These are phyloP conservation scores for Xylaria sp. DNA, from an alignment of 2,329 filamentous ascomycete species.

Conservation along the genomic window DNA sequence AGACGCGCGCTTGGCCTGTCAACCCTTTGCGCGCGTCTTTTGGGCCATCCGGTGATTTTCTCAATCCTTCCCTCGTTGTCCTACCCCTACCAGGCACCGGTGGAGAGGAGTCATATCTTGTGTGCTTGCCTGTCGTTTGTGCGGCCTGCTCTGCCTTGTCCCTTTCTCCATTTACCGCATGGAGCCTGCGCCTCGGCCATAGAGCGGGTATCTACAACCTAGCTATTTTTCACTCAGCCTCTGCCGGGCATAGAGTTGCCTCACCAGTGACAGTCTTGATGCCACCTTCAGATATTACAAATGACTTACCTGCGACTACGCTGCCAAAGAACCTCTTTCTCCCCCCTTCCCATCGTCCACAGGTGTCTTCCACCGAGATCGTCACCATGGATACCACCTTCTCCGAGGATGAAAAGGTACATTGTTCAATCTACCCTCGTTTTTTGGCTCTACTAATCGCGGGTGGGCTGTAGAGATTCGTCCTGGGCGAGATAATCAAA, in stretches of 20 bases:
- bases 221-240: slow-evolving; percentile 41
- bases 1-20: slow-evolving; percentile 53
- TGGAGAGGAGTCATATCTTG: slow-evolving; percentile 33
- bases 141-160: slow-evolving; percentile 40
- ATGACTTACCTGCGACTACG: slow-evolving; percentile 49
- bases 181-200: slow-evolving; percentile 38
- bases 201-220: slow-evolving; percentile 31
- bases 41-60: slow-evolving; percentile 45
- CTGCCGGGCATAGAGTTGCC: slow-evolving; percentile 40
- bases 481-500: slow-evolving; percentile 68
- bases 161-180: slow-evolving; percentile 29
- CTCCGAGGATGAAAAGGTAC: slow-evolving; percentile 64
- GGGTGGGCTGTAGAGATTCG: slow-evolving; percentile 59
- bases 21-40: slow-evolving; percentile 48
- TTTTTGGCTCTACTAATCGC: slow-evolving; percentile 38
- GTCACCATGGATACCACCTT: slow-evolving; percentile 58
- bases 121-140: slow-evolving; percentile 32
- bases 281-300: slow-evolving; percentile 43
- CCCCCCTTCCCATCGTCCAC: slow-evolving; percentile 43
- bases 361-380: slow-evolving; percentile 39
- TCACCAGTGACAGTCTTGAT: slow-evolving; percentile 37
- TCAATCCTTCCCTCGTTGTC: slow-evolving; percentile 33
- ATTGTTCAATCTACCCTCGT: slow-evolving; percentile 34
- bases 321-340: slow-evolving; percentile 45
- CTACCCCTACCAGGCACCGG: slow-evolving; percentile 41